phyloP scores from a whole-genome alignment of 83 land plant genomes.

The Thuja plicata region DNA sequence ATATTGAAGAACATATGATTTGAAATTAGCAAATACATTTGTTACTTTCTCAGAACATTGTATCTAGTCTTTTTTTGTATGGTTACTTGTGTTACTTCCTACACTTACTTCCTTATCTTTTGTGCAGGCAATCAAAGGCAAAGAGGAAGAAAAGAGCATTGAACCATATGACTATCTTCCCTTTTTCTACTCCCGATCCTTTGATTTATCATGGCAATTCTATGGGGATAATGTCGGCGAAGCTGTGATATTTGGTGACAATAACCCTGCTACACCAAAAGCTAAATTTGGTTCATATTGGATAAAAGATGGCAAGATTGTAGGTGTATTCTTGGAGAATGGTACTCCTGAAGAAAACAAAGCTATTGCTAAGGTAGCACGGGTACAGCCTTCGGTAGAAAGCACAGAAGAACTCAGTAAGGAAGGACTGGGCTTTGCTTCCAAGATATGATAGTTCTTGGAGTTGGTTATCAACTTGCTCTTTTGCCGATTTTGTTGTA shows the following conservation, averaged over 20 bases:
- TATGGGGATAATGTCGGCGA: conserved; percentile 98
- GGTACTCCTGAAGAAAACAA: conserved; percentile 96
- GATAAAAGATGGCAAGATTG: conserved; percentile 89
- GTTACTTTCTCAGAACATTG: neutral
- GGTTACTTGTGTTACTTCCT: neutral
- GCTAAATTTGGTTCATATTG: conserved; percentile 92
- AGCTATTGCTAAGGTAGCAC: conserved; percentile 88
- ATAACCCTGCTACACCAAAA: conserved; percentile 45
- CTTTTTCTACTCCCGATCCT: conserved; percentile 93
- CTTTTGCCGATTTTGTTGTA: neutral
- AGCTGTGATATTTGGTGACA: conserved; percentile 74
- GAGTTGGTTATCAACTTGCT: neutral
- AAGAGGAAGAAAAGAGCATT: conserved; percentile 62
- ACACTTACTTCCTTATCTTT: neutral
- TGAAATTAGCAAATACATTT: neutral
- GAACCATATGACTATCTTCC: conserved; percentile 94
- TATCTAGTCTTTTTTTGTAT: neutral
- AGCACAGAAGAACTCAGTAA: conserved; percentile 40
- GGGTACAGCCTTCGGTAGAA: conserved; percentile 65
- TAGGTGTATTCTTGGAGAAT: conserved; percentile 86
- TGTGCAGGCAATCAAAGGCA: conserved; percentile 85
- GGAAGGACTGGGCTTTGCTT: conserved; percentile 76
- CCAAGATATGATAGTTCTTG: conserved; percentile 19
- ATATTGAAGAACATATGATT: neutral
- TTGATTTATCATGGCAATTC: conserved; percentile 97